Base-by-base conservation (phyloP, 2,329 filamentous ascomycete genomes). In the Lachnellula hyalina region DNA sequence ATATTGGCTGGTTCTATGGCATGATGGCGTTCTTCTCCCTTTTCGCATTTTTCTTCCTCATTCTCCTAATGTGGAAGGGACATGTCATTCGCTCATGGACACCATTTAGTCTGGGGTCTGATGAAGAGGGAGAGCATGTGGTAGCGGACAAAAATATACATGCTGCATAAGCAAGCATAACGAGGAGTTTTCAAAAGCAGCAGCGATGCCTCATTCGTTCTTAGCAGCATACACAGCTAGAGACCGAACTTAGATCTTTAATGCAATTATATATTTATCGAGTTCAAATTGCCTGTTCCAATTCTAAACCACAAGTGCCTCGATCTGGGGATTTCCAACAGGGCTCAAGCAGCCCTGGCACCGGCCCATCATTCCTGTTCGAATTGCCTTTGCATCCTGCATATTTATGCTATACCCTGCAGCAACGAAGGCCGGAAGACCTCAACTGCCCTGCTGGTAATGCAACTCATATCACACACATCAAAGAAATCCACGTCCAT, bases 1-100 rank as follows among this genome's bases (percentile, higher is more conserved):
- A 65, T 15, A 61, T 72, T 12, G 68, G 68, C 4, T 75, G 73
- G 73, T 68, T 71, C 2, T 73, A 72, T 65, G 73, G 73, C 0
- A 72, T 71, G 63, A 70, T 71, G 65, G 72, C 72, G 1, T 71
- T 75, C 34, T 70, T 74, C n/a, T 59, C 58, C 4, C 44, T 70
- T 0, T 57, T 65, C 5, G 58, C 61, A 0, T 71, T 65, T 32
- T 19, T 46, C 8, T 63, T 63, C 14, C 53, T 70, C n/a, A 52
- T 63, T 3, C 38, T 66, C 19, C 50, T 72, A 32, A 67, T 69
- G 57, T 63, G 64, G 44, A 67, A 64, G 56, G 68, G 68, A 2
- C 59, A 65, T 46, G 46, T 53, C 25, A 63, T 67, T 36, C 51
- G 63, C n/a, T 17, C 57, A 49, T 55, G 50, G 41, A 57, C 47